Evolutionary conservation across 2,329 filamentous ascomycete genomes (phyloP), one percentile per base, ranked within the genome.

Genomic region (Trichoderma sp.): DNA sequence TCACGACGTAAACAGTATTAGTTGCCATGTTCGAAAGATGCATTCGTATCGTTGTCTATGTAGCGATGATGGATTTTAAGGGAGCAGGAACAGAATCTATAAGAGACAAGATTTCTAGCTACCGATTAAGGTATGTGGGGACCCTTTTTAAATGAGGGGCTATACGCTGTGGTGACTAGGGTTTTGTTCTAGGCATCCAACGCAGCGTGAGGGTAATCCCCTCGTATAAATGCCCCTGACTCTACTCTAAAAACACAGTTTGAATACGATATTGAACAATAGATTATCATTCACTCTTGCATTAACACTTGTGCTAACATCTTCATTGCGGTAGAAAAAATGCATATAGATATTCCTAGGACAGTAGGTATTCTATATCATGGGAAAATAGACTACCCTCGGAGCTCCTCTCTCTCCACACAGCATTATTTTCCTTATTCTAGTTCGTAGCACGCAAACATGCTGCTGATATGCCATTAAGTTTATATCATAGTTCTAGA

Each of bases 1-100:
- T 83, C 21, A 83, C 70, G 5, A 82, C 72, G 61, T 80, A 80
- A 16, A 81, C 74, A 5, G 74, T 77, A 37, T 63, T 37, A 52
- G 18, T 26, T 3, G 63, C 16, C 66, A 71, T 68, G 18, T 21
- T 32, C 2, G 30, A 6, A 7, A 6, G 13, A 6, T 18, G n/a
- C 24, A 34, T 32, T 13, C 4, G 4, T 16, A 14, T 18, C 5
- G 16, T 32, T 26, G n/a, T 61, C 16, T 21, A 18, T 2, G 4
- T 8, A 34, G 39, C 24, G 14, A 51, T 7, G 8, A 24, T 13
- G 28, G 14, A 5, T 32, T 14, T 32, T 5, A 10, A 34, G 18
- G 7, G 39, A n/a, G 7, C 18, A n/a, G 30, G 28, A 4, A 26
- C 16, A 28, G 21, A 52, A 24, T n/a, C 14, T 13, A n/a, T 26